Base-by-base conservation (phyloP, 1,139 yeast genomes). In the Oligophagozyma castellii region DNA sequence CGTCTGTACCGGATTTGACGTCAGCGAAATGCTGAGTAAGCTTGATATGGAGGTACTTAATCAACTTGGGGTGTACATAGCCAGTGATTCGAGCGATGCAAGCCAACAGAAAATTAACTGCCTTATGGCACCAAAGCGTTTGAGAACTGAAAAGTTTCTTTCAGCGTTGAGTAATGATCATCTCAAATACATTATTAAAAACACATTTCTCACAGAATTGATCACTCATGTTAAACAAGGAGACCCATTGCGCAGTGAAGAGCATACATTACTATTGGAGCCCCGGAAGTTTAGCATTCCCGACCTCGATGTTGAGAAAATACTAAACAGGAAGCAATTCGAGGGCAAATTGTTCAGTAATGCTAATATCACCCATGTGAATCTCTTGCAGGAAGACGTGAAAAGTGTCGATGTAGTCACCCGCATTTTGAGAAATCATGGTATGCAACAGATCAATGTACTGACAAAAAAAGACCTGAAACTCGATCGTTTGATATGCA, bases 101-200 rank as follows among this genome's bases (percentile, higher is more conserved):
- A 46, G 64, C 11, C 31, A 36, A 8, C 19, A 26, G 12, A 26
- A 15, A 34, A 46, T 58, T 14, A 66, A 71, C 41, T 57, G 75
- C 23, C 58, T 78, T 6, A 61, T 86, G 12, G 89, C 95, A 0
- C 94, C 95, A 2, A 71, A 73, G 36, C 64, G 77, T 8, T 53
- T 78, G 42, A 65, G 96, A 39, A 89, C 96, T 0, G 93, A 79
- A 35, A 89, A 89, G 53, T 86, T 86, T 46, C 61, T 89, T 20
- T 46, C 42, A 12, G 51, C 56, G 4, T 39, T 59, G 5, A 46
- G 58, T 30, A 47, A 42, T 16, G 44, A 49, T 27, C 51, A 53
- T 1, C 31, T 57, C 25, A 46, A 45, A 18, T 39, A 51, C 31
- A 51, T 53, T 2, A 29, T 59, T 6, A 36, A 42, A 2, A 59